phyloP scores from a whole-genome alignment of 2,329 filamentous ascomycete species.

The Penicillium brevicompactum region DNA sequence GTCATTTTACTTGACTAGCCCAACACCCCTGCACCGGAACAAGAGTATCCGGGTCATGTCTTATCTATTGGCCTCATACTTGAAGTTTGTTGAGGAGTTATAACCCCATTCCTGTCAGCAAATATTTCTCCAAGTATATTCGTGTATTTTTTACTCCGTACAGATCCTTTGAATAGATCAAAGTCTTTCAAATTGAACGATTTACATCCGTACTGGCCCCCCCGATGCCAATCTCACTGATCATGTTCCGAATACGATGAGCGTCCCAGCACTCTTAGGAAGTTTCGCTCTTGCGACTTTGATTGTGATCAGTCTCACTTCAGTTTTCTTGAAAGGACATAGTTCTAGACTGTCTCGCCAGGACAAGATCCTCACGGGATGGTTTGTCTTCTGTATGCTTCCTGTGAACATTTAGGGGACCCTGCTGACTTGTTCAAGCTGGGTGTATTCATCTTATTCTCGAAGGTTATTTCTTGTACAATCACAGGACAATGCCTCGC shows the following conservation, averaged over 20 bases:
- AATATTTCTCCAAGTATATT: neutral
- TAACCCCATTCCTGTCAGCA: neutral
- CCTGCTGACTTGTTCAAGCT: neutral
- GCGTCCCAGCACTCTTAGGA: neutral
- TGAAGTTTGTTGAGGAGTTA: neutral
- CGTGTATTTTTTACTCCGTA: neutral
- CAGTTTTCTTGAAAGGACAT: too few relatives aligned
- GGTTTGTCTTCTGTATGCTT: neutral
- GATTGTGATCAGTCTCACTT: neutral
- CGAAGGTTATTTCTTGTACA: constrained; percentile 14
- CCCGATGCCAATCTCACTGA: neutral
- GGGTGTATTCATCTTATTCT: constrained; percentile 9
- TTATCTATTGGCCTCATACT: neutral
- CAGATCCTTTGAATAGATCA: too few relatives aligned
- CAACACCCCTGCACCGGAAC: neutral
- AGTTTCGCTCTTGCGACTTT: neutral
- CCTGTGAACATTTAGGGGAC: neutral
- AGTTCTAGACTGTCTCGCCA: neutral
- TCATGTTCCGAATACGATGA: neutral
- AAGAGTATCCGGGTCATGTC: neutral
- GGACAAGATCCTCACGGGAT: neutral
- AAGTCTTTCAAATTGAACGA: neutral
- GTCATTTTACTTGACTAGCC: too few relatives aligned
- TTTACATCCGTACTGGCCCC: neutral
- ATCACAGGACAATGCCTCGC: constrained; percentile 5